phyloP scores from a whole-genome alignment of 2,329 filamentous ascomycete species.

The Epichloe elymi region DNA sequence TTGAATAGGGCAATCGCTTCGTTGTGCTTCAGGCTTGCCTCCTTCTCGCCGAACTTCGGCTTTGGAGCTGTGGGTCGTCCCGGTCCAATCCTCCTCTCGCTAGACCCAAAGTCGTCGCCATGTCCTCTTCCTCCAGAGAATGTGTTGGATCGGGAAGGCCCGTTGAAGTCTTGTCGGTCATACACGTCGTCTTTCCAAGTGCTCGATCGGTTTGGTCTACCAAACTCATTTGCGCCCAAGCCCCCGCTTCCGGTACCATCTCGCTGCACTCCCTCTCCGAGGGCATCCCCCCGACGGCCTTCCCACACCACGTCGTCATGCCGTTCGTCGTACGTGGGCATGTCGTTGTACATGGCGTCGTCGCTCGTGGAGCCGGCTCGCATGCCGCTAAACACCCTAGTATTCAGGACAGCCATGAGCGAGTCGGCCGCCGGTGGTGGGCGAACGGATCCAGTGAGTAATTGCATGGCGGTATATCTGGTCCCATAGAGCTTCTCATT shows the following conservation, averaged over 20 bases:
- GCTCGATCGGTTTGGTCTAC: slow-evolving; percentile 45
- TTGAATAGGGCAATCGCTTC: slow-evolving; percentile 86
- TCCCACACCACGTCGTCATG: slow-evolving; percentile 81
- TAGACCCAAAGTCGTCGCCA: slow-evolving; percentile 31
- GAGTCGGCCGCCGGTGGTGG: slow-evolving; percentile 73
- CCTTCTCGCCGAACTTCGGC: slow-evolving; percentile 57
- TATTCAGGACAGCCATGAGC: slow-evolving; percentile 74
- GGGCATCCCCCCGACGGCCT: slow-evolving; percentile 56
- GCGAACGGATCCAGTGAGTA: slow-evolving; percentile 65
- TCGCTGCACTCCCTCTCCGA: slow-evolving; percentile 47
- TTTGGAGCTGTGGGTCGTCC: slow-evolving; percentile 78
- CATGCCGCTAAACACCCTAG: slow-evolving; percentile 66
- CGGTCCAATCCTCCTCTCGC: slow-evolving; percentile 42
- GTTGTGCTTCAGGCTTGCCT: slow-evolving; percentile 49
- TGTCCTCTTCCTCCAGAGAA: slow-evolving; percentile 28
- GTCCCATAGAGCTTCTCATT: slow-evolving; percentile 93
- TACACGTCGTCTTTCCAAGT: slow-evolving; percentile 71
- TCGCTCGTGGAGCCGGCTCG: slow-evolving; percentile 28
- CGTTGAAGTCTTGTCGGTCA: slow-evolving; percentile 39
- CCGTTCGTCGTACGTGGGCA: slow-evolving; percentile 72
- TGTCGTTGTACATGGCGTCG: slow-evolving; percentile 82
- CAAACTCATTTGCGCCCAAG: slow-evolving; percentile 33
- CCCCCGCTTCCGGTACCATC: slow-evolving; percentile 21
- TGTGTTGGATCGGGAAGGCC: slow-evolving; percentile 37
- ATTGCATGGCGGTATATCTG: slow-evolving; percentile 65